These are phyloP conservation scores for Solanum tacnaense DNA, from an alignment of 257 asterid genomes.

Conservation along the genomic window DNA sequence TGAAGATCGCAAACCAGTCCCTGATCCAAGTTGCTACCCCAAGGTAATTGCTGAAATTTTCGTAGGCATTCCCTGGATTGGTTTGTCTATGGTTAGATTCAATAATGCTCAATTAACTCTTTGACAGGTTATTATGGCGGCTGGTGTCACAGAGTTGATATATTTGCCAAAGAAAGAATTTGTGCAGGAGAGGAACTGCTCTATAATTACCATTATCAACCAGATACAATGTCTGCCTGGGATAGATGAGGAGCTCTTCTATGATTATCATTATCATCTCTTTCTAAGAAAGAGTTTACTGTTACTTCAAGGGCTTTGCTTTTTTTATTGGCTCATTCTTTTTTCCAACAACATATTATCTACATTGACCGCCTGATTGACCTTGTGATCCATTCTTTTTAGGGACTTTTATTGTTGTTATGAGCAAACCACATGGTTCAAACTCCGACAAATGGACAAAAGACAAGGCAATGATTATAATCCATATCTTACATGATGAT, in stretches of 20 bases:
- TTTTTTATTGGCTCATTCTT: constrained; percentile 5
- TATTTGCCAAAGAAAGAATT: constrained; percentile 78
- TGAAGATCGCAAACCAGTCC: constrained; percentile 91
- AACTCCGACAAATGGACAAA: background rate
- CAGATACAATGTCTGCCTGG: constrained; percentile 88
- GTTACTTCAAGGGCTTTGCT: constrained; percentile 25
- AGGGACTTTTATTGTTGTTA: background rate
- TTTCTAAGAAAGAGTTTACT: constrained; percentile 20
- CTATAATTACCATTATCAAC: constrained; percentile 75
- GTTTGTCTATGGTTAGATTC: background rate
- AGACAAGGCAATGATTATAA: background rate
- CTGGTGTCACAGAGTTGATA: constrained; percentile 89
- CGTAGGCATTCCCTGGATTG: background rate
- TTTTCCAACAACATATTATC: background rate
- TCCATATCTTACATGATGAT: background rate
- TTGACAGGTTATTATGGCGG: constrained; percentile 85
- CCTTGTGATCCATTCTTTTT: constrained; percentile 12
- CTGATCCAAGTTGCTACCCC: constrained; percentile 88
- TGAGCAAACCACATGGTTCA: background rate
- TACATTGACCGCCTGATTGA: constrained; percentile 8
- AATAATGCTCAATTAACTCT: background rate
- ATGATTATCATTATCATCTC: constrained; percentile 76
- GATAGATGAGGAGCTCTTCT: constrained; percentile 83
- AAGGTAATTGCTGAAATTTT: constrained; percentile 36
- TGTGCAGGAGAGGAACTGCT: constrained; percentile 80